Evolutionary conservation across 208 protist species (phyloP).

Genomic region (Trypanosoma theileri): DNA sequence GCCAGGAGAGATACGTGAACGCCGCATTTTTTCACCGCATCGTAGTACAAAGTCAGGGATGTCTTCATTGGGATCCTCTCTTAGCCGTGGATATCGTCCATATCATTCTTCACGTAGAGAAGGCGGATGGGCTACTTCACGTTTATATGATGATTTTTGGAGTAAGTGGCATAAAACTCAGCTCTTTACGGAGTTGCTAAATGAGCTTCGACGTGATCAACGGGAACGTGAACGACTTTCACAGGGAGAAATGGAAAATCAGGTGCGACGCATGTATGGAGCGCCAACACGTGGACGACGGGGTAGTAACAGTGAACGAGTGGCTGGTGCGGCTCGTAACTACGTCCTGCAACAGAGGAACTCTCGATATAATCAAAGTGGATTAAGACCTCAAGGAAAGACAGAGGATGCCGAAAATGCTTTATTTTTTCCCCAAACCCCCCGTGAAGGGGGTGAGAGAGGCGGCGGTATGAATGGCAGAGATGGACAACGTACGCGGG

Average conservation of each 20-base stretch:
- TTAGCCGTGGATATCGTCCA: not conserved
- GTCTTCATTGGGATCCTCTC: not conserved
- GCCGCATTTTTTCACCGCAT: not conserved
- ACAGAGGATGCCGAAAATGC: not conserved
- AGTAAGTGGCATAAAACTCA: slow-evolving; percentile 16
- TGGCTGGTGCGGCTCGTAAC: slow-evolving; percentile 17
- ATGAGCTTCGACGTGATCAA: slow-evolving; percentile 10
- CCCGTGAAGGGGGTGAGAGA: not conserved
- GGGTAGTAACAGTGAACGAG: not conserved
- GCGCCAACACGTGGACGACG: not conserved
- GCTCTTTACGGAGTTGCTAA: slow-evolving; percentile 12
- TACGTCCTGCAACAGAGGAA: slow-evolving; percentile 6
- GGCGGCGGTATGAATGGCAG: not conserved
- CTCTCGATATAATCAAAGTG: not conserved
- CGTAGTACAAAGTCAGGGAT: not conserved
- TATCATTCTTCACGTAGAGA: no score
- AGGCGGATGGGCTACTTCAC: not conserved
- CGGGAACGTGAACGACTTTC: slow-evolving; percentile 17
- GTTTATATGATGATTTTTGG: slow-evolving; percentile 14
- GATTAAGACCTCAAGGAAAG: not conserved
- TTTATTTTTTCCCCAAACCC: not conserved
- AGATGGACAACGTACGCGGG: not conserved
- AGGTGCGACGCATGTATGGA: slow-evolving; percentile 4
- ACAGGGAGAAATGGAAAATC: slow-evolving; percentile 16
- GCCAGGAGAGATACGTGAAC: not conserved